phyloP scores from a whole-genome alignment of 257 asterid genomes.

The Capsicum baccatum region DNA sequence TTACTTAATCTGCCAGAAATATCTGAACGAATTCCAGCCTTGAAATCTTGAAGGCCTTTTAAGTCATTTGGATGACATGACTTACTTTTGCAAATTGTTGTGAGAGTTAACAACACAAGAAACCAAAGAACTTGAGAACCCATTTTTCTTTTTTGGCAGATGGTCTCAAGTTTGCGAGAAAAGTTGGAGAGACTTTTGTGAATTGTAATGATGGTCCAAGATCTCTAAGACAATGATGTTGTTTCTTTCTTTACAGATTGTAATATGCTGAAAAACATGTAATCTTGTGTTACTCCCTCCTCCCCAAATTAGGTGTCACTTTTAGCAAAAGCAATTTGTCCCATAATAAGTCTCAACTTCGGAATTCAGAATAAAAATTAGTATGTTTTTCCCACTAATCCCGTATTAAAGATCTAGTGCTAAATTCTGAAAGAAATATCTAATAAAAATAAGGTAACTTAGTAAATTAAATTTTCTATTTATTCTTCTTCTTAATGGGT shows the following conservation, averaged over 20 bases:
- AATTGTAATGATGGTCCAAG: slow-evolving; percentile 32
- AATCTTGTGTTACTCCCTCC: neutral
- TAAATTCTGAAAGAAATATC: too few species aligned
- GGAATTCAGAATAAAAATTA: too few species aligned
- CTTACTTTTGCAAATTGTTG: neutral
- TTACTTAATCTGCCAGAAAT: slow-evolving; percentile 46
- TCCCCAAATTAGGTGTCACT: too few species aligned
- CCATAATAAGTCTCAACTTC: too few species aligned
- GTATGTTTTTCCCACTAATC: too few species aligned
- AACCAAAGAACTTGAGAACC: slow-evolving; percentile 36
- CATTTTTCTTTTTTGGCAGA: slow-evolving; percentile 38
- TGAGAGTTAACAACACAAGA: slow-evolving; percentile 43
- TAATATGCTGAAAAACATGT: slow-evolving; percentile 38
- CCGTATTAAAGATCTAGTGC: too few species aligned
- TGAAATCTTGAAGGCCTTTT: slow-evolving; percentile 54
- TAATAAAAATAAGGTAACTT: too few species aligned
- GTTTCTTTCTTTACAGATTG: slow-evolving; percentile 49
- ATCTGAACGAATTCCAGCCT: slow-evolving; percentile 49
- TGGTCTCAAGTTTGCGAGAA: neutral
- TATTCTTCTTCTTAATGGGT: too few species aligned
- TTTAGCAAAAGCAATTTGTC: too few species aligned
- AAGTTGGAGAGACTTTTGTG: neutral
- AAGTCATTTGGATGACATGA: slow-evolving; percentile 63
- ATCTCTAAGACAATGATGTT: neutral
- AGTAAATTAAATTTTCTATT: too few species aligned